A percentile compares a stretch with the other conserved stretches of the same genome.
These are phyloP conservation scores for Mediolabrus comicus DNA, from an alignment of 108 stramenopile species.

Conservation along the genomic window DNA sequence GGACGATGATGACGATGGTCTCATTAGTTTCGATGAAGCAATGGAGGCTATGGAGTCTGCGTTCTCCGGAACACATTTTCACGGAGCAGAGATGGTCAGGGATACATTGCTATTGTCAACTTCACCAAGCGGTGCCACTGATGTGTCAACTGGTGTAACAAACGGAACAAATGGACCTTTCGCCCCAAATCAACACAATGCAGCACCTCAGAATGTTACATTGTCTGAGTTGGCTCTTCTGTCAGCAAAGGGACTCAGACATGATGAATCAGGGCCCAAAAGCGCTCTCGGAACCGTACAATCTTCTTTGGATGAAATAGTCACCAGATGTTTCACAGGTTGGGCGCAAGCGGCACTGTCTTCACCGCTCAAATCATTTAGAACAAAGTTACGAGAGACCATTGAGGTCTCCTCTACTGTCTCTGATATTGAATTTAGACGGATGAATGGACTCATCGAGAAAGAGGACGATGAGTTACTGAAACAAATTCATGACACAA, in stretches of 20 bases:
- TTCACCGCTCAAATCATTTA: conserved; percentile 35
- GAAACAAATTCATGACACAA: conserved; percentile 27
- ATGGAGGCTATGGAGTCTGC: conserved; percentile 88
- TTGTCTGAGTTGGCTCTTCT: conserved; percentile 78
- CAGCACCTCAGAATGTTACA: conserved; percentile 71
- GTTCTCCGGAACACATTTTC: conserved; percentile 86
- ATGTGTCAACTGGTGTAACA: background rate
- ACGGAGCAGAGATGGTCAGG: conserved; percentile 86
- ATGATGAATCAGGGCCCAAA: conserved; percentile 62
- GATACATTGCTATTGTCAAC: conserved; percentile 69
- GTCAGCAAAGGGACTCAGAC: conserved; percentile 79
- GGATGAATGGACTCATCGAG: conserved; percentile 44
- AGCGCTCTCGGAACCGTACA: conserved; percentile 90
- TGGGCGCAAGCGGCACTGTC: conserved; percentile 71
- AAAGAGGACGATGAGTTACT: conserved; percentile 31
- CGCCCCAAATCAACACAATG: conserved; percentile 10
- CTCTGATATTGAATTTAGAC: conserved; percentile 67
- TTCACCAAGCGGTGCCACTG: conserved; percentile 28
- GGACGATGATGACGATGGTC: conserved; percentile 86
- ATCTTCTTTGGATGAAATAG: conserved; percentile 71
- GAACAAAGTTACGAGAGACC: conserved; percentile 34
- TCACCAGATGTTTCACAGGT: conserved; percentile 63
- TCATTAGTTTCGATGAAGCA: conserved; percentile 86
- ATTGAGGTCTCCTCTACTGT: conserved; percentile 47
- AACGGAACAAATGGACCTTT: conserved; percentile 10